A percentile compares a stretch with the other conserved stretches of the same genome.
Conservation (phyloP, 2,329 filamentous ascomycete species). For the Pyrenochaeta sp. region DNA sequence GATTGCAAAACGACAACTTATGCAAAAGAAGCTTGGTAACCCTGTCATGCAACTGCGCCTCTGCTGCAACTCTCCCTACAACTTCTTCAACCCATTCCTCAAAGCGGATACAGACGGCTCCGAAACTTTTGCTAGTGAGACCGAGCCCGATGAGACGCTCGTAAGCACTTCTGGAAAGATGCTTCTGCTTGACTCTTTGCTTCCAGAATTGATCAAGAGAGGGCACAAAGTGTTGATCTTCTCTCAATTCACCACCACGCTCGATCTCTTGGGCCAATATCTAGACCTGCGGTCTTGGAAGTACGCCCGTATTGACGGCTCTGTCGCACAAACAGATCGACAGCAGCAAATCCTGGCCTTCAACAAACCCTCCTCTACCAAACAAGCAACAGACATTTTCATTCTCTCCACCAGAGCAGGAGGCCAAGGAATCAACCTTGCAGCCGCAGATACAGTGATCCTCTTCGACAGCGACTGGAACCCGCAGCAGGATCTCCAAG, state of each 20-base stretch:
- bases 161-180: constrained; percentile 94
- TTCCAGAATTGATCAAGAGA: constrained; percentile 74
- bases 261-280: constrained; percentile 91
- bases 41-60: constrained; percentile 89
- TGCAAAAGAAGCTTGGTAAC: constrained; percentile 90
- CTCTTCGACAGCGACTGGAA: constrained; percentile 94
- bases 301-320: constrained; percentile 89
- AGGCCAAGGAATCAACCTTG: constrained; percentile 94
- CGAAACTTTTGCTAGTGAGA: constrained; percentile 54
- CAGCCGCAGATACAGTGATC: constrained; percentile 89
- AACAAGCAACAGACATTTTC: constrained; percentile 70
- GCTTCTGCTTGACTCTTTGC: constrained; percentile 86
- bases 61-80: constrained; percentile 92
- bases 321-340: constrained; percentile 72
- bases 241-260: constrained; percentile 92
- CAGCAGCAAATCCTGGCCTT: constrained; percentile 59
- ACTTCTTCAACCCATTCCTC: constrained; percentile 90
- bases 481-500: constrained; percentile 94
- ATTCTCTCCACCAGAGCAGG: constrained; percentile 89
- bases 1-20: constrained; percentile 85
- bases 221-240: constrained; percentile 95
- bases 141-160: constrained; percentile 74
- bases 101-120: constrained; percentile 59
- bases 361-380: constrained; percentile 48
- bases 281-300: constrained; percentile 80